Base-by-base conservation (phyloP, 2,329 filamentous ascomycete genomes). In the Domatiomyces globalis region DNA sequence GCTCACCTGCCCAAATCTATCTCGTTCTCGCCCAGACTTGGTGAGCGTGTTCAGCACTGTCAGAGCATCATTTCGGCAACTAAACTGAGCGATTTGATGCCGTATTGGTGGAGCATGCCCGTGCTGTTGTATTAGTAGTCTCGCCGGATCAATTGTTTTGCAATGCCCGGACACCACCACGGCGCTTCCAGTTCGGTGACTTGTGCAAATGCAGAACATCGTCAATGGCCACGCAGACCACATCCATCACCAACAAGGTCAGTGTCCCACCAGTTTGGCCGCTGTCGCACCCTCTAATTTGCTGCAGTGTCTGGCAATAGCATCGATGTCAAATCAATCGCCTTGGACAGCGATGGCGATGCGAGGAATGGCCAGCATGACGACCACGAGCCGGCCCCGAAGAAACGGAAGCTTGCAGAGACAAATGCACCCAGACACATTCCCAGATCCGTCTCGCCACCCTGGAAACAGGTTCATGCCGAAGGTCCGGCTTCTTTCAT, bases 401-500 rank as follows among this genome's bases (percentile, higher is more conserved):
- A 74, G 61, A 71, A 67, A 57, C 65, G 69, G 57, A 72, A 69
- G 56, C 60, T 73, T 49, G 64, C 63, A 55, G 67, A 66, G 22
- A 25, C 53, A 46, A 54, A 53, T 39, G 59, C 61, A 51, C 63
- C 63, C 53, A 67, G 65, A 49, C 65, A 65, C 19, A 67, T 65
- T 22, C 65, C 69, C n/a, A 66, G 70, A 46, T 64, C 67, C 45
- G 59, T 65, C 43, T 96, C 90, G 56, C 92, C 92, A 58, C 92
- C 92, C 19, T 98, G 92, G 92, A 96, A 92, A 72, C 86, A 81
- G 63, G 78, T 85, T 56, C 78, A 78, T 53, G 87, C 85, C 43
- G 85, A 94, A 25, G 92, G 92, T 0, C 92, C 92, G 19, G 92
- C 90, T 2, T 84, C 85, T 0, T 89, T 94, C 65, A 78, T 84